Evolutionary conservation across 192 early-diverging fungal genomes (phyloP).

Genomic region (Linnemannia exigua): DNA sequence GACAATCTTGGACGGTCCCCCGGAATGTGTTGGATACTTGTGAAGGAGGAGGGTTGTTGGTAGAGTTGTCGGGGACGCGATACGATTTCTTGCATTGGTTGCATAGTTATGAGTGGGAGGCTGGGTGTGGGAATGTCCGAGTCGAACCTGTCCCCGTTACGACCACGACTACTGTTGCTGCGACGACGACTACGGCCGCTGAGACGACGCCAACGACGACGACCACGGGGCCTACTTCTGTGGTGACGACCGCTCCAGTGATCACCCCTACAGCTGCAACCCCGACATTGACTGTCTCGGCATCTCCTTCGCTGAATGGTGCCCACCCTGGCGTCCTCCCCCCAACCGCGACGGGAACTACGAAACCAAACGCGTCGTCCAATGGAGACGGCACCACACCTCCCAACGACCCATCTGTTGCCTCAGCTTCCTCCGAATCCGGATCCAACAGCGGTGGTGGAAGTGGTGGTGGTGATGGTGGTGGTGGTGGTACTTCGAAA

Average conservation of each 20-base stretch:
- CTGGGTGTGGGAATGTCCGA: neutral
- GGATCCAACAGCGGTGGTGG: neutral
- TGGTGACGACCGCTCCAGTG: neutral
- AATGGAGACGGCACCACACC: neutral
- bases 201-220: neutral
- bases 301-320: neutral
- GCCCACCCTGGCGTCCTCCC: neutral
- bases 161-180: neutral
- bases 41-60: neutral
- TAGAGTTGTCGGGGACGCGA: neutral
- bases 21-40: neutral
- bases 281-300: neutral
- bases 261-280: neutral
- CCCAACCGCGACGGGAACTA: neutral
- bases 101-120: neutral
- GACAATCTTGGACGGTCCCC: slow-evolving; percentile 19
- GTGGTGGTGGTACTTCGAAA: neutral
- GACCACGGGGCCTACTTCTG: neutral
- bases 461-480: too few species aligned
- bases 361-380: neutral
- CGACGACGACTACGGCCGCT: neutral
- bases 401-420: neutral
- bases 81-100: slow-evolving; percentile 15
- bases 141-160: neutral
- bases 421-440: neutral